A percentile compares a stretch with the other conserved stretches of the same genome.
phyloP scores from a whole-genome alignment of 495 filamentous ascomycete genomes.

The Penicillium maclennaniae region DNA sequence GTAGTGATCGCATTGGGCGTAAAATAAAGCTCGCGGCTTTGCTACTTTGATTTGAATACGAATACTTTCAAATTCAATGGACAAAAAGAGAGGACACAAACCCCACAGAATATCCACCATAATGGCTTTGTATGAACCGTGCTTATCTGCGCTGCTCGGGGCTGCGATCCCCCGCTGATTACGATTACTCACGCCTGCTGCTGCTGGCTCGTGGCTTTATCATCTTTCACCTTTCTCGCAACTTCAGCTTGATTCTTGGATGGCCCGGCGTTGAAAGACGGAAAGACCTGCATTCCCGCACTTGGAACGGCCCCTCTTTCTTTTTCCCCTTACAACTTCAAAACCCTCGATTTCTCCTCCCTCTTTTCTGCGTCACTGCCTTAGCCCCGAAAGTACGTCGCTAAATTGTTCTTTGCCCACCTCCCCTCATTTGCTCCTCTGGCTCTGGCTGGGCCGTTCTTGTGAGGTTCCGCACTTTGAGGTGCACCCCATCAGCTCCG shows the following conservation, averaged over 20 bases:
- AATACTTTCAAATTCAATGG: not conserved
- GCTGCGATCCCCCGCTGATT: slow-evolving; percentile 17
- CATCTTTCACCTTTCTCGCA: slow-evolving; percentile 3
- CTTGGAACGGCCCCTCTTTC: slow-evolving; percentile 4
- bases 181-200: slow-evolving; percentile 14
- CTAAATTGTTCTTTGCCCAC: not conserved
- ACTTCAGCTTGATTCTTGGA: slow-evolving; percentile 1
- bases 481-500: slow-evolving; percentile 21
- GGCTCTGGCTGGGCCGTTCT: slow-evolving; percentile 3
- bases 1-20: not conserved
- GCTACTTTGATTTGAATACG: not conserved
- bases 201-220: not conserved
- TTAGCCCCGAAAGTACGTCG: slow-evolving; percentile 27
- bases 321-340: slow-evolving; percentile 7
- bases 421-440: not conserved
- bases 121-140: slow-evolving; percentile 1
- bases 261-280: slow-evolving; percentile 15
- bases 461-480: slow-evolving; percentile 12
- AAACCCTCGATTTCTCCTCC: slow-evolving; percentile 8
- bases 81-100: not conserved
- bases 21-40: not conserved
- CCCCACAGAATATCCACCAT: not conserved
- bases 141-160: slow-evolving; percentile 18
- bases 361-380: slow-evolving; percentile 29
- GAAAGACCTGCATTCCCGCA: slow-evolving; percentile 11